Conservation (phyloP, 1,284 basidiomycete species). For the Exsudoporus floridanus region DNA sequence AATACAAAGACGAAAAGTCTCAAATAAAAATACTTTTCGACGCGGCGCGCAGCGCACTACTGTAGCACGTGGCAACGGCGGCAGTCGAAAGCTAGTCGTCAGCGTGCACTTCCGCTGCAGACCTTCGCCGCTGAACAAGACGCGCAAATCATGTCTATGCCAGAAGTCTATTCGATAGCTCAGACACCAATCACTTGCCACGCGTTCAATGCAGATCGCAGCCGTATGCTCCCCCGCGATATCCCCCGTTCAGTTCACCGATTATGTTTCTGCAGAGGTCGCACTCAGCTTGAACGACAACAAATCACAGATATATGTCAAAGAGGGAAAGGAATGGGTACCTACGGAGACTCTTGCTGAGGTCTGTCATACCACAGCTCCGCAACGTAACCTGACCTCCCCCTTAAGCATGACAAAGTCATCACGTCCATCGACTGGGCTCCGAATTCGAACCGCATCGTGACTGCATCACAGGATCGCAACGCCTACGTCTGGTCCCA, state of each 20-base stretch:
- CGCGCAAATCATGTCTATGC: conserved; percentile 56
- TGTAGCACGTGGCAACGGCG: conserved; percentile 12
- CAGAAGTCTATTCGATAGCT: conserved; percentile 78
- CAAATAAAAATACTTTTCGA: too few relatives aligned
- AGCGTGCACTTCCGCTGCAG: background rate
- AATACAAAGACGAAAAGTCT: too few relatives aligned
- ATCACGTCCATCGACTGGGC: conserved; percentile 99
- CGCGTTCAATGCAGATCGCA: conserved; percentile 89
- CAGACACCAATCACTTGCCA: conserved; percentile 87
- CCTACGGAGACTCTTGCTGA: conserved; percentile 82
- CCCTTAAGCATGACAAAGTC: conserved; percentile 88
- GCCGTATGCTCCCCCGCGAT: conserved; percentile 53
- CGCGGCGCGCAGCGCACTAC: conserved; percentile 10
- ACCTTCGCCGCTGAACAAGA: background rate
- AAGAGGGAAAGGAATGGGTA: conserved; percentile 71
- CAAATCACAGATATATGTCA: conserved; percentile 82
- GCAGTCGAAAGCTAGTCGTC: background rate
- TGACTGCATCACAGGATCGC: conserved; percentile 96
- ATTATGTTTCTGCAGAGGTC: conserved; percentile 60
- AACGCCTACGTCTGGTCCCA: conserved; percentile 99
- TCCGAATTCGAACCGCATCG: conserved; percentile 92
- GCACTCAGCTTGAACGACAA: conserved; percentile 91
- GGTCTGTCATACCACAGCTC: conserved; percentile 45
- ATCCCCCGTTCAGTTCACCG: conserved; percentile 5
- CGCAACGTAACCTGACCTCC: background rate